phyloP scores from a whole-genome alignment of 345 rosid genomes.

The Eucalyptus viminalis region DNA sequence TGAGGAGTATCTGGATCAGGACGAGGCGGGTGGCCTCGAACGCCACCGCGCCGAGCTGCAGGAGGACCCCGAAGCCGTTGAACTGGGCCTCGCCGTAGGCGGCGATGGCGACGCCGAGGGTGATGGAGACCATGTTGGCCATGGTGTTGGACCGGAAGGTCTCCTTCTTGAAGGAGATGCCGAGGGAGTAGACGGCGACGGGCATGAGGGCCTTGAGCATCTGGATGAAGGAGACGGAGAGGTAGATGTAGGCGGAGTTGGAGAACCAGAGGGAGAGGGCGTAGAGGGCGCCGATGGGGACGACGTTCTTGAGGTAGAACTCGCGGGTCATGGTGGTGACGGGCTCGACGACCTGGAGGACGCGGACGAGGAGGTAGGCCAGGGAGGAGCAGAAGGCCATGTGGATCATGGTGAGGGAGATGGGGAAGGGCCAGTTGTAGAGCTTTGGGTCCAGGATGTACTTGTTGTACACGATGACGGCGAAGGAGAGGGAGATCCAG shows the following conservation, averaged over 20 bases:
- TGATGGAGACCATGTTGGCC: slow-evolving; percentile 31
- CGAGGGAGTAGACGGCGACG: slow-evolving; percentile 24
- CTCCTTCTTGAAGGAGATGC: slow-evolving; percentile 12
- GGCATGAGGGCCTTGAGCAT: slow-evolving; percentile 43
- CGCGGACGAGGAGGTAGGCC: slow-evolving; percentile 18
- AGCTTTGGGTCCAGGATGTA: slow-evolving; percentile 37
- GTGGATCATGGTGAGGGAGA: slow-evolving; percentile 38
- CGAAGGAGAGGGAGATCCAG: slow-evolving; percentile 45
- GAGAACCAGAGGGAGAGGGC: slow-evolving; percentile 30
- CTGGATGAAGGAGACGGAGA: slow-evolving; percentile 38
- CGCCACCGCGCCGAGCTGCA: slow-evolving; percentile 35
- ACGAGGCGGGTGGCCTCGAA: slow-evolving; percentile 34
- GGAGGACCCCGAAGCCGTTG: slow-evolving; percentile 19
- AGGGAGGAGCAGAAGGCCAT: slow-evolving; percentile 33
- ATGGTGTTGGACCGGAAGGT: slow-evolving; percentile 15
- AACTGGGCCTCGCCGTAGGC: slow-evolving; percentile 38
- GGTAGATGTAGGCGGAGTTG: slow-evolving; percentile 34
- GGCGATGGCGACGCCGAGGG: slow-evolving; percentile 29
- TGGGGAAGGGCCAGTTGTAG: slow-evolving; percentile 35
- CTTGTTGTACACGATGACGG: slow-evolving; percentile 36
- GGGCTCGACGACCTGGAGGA: slow-evolving; percentile 30
- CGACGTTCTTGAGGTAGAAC: slow-evolving; percentile 17
- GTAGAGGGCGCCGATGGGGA: slow-evolving; percentile 34
- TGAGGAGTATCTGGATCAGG: slow-evolving; percentile 28
- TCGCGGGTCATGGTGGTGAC: slow-evolving; percentile 26